Conservation (phyloP, 2,329 filamentous ascomycete genomes). For the Aspergillus tamarii region DNA sequence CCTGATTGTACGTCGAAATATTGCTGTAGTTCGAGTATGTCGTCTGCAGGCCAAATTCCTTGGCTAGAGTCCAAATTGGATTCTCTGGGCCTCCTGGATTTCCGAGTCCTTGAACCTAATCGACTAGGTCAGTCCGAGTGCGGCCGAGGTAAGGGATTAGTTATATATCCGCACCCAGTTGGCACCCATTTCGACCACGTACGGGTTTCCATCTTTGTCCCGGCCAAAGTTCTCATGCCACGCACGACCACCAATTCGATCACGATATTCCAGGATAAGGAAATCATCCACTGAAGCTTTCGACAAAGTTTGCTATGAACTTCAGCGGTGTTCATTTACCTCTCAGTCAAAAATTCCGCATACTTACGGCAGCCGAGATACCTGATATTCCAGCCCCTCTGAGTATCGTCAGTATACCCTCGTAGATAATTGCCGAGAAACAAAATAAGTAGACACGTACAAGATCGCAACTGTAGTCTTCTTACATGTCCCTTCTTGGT, state of each 20-base stretch:
- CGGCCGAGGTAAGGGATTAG: neutral
- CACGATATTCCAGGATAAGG: constrained; percentile 66
- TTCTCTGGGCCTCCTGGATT: constrained; percentile 46
- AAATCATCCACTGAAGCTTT: constrained; percentile 67
- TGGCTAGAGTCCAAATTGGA: constrained; percentile 63
- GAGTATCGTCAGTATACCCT: neutral
- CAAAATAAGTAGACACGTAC: constrained; percentile 27
- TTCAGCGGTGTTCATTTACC: constrained; percentile 1
- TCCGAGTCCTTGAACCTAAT: constrained; percentile 47
- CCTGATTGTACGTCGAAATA: constrained; percentile 63
- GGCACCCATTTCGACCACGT: constrained; percentile 65
- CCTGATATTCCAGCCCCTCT: constrained; percentile 64
- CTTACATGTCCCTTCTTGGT: constrained; percentile 26
- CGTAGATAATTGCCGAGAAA: neutral
- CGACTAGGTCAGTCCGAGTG: neutral
- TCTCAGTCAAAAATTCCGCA: neutral
- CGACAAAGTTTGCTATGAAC: constrained; percentile 56
- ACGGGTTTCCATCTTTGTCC: constrained; percentile 54
- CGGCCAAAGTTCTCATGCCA: constrained; percentile 60
- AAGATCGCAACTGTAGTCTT: constrained; percentile 37
- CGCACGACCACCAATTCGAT: constrained; percentile 65
- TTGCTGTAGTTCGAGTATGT: constrained; percentile 61
- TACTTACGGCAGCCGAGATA: constrained; percentile 60
- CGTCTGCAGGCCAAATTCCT: constrained; percentile 62
- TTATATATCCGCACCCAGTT: constrained; percentile 61